phyloP scores from a whole-genome alignment of 257 asterid genomes.

The Verbena officinalis region DNA sequence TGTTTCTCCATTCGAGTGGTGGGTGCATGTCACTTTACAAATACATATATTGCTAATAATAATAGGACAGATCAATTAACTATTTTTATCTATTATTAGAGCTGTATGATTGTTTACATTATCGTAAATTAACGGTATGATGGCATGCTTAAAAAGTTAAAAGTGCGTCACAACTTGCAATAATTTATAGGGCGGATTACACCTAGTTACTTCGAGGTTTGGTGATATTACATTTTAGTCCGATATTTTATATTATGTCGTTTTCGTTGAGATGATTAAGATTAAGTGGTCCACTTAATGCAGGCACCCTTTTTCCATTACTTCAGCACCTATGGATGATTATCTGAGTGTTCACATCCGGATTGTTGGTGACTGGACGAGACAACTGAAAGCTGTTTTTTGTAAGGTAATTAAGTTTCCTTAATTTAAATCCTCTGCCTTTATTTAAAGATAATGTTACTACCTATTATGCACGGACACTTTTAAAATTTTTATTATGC shows the following conservation, averaged over 20 bases:
- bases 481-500: no score
- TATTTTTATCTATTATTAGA: slow-evolving; percentile 1
- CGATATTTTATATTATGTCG: no score
- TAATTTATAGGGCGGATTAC: no score
- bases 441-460: background rate
- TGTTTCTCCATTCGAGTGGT: slow-evolving; percentile 95
- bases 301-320: slow-evolving; percentile 95
- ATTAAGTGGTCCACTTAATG: slow-evolving; percentile 24
- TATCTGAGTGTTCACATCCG: slow-evolving; percentile 83
- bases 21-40: slow-evolving; percentile 21
- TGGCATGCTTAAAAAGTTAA: slow-evolving; percentile 1
- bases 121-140: slow-evolving; percentile 18
- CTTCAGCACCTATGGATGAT: slow-evolving; percentile 86
- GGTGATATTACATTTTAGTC: no score
- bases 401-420: slow-evolving; percentile 50
- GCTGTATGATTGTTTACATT: slow-evolving; percentile 11
- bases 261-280: slow-evolving; percentile 16
- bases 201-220: no score
- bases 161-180: slow-evolving; percentile 17
- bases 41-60: background rate
- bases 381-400: slow-evolving; percentile 70
- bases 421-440: background rate
- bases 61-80: background rate
- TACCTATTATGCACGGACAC: no score
- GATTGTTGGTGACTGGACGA: slow-evolving; percentile 86